A percentile compares a stretch with the other conserved stretches of the same genome.
Conservation (phyloP, 2,329 filamentous ascomycete genomes). For the Hypoxylon sp. region DNA sequence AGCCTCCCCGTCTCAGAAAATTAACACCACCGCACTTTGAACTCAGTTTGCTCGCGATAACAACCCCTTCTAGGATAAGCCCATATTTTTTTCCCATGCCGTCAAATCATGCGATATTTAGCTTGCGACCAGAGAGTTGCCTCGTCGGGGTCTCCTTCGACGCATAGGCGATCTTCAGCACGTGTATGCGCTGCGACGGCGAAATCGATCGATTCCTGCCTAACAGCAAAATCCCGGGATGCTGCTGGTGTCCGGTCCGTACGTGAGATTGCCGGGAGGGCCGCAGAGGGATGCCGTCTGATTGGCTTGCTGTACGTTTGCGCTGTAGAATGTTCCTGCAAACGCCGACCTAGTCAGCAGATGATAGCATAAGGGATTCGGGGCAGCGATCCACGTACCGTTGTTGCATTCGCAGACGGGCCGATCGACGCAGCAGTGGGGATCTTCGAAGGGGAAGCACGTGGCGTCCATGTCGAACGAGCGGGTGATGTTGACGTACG, state of each 20-base stretch:
- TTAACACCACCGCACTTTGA: background rate
- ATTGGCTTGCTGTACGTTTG: constrained; percentile 31
- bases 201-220: background rate
- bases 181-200: background rate
- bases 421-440: constrained; percentile 40
- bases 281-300: constrained; percentile 29
- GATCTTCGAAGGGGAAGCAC: constrained; percentile 45
- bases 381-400: constrained; percentile 20
- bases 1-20: constrained; percentile 1
- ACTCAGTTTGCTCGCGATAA: background rate
- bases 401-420: constrained; percentile 42
- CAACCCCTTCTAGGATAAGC: background rate
- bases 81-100: background rate
- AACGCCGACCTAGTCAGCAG: constrained; percentile 2
- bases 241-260: constrained; percentile 35
- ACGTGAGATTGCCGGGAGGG: constrained; percentile 36
- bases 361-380: constrained; percentile 1
- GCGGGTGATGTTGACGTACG: constrained; percentile 36
- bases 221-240: constrained; percentile 43
- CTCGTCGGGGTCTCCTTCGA: background rate
- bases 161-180: background rate
- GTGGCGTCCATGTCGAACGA: constrained; percentile 13
- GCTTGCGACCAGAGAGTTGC: background rate
- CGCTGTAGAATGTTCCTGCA: constrained; percentile 43
- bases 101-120: background rate